These are phyloP conservation scores for Dimargaris cristalligena DNA, from an alignment of 192 early-diverging fungal genomes.

Conservation along the genomic window DNA sequence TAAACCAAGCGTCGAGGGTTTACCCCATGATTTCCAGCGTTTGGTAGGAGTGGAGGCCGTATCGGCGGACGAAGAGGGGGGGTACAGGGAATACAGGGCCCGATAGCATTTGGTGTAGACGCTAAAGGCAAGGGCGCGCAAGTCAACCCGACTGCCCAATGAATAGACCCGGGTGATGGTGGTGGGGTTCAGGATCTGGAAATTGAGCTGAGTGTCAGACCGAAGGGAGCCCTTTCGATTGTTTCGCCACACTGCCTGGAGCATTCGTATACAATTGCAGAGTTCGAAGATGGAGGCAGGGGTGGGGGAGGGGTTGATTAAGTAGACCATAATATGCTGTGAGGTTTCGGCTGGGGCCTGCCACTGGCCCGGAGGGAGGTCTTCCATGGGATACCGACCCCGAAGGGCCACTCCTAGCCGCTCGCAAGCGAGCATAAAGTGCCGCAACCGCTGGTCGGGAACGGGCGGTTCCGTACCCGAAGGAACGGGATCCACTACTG, in stretches of 20 bases:
- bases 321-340: not conserved
- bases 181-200: constrained; percentile 6
- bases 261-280: constrained; percentile 10
- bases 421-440: constrained; percentile 7
- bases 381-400: not conserved
- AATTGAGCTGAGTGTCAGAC: not conserved
- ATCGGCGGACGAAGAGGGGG: not conserved
- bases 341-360: not conserved
- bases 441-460: not conserved
- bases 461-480: not conserved
- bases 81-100: not conserved
- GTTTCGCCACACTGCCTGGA: constrained; percentile 5
- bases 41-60: not conserved
- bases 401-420: constrained; percentile 7
- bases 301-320: not conserved
- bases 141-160: constrained; percentile 1
- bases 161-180: not conserved
- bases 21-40: not conserved
- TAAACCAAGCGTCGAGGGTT: not conserved
- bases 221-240: not conserved
- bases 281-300: constrained; percentile 2
- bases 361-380: not conserved
- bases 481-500: constrained; percentile 3
- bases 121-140: constrained; percentile 1
- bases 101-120: constrained; percentile 10